Evolutionary conservation across 345 rosid genomes (phyloP), one percentile per base, ranked within the genome.

Genomic region (Citrus glauca): DNA sequence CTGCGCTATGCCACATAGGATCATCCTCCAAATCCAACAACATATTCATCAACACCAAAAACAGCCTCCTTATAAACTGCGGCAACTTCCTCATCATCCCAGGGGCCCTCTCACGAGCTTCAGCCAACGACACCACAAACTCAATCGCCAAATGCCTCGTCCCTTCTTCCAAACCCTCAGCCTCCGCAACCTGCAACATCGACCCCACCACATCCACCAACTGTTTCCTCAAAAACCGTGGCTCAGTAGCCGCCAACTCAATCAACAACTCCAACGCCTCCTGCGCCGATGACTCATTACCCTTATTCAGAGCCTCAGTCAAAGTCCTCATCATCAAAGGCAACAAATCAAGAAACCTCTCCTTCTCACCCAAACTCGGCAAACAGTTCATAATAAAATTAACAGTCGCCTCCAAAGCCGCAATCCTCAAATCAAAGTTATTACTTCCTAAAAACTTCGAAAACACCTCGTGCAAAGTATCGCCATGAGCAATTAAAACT

Each of bases 11-110:
- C 94, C 94, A 91, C 6, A 83, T 89, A 9, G 91, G 87, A 74
- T 91, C 94, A 82, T 91, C 92, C 79, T 91, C 92, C 40, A 89
- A 55, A 68, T 91, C 94, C 83, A 89, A 74, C 82, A 91, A 71
- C 89, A 87, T 84, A 40, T 76, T 84, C 94, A 91, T 91, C 81
- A 89, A 78, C 68, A 89, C 84, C 5, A 77, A 78, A 82, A 88
- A 91, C 79, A 86, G 72, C 72, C 88, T 88, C 75, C 82, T 91
- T n/a, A 89, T 87, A 42, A 91, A 91, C 82, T 88, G 92, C 1
- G 94, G 94, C 82, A 91, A 78, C 81, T 91, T 91, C 84, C 94
- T 88, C 82, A 91, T 88, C 94, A 91, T 91, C 65, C 94, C 94
- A 0, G 94, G 94, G 1, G 94, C 94, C 81, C 89, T 86, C 82